Evolutionary conservation across 805 yeast genomes (phyloP).

Genomic region (Hyphopichia homilentoma): DNA sequence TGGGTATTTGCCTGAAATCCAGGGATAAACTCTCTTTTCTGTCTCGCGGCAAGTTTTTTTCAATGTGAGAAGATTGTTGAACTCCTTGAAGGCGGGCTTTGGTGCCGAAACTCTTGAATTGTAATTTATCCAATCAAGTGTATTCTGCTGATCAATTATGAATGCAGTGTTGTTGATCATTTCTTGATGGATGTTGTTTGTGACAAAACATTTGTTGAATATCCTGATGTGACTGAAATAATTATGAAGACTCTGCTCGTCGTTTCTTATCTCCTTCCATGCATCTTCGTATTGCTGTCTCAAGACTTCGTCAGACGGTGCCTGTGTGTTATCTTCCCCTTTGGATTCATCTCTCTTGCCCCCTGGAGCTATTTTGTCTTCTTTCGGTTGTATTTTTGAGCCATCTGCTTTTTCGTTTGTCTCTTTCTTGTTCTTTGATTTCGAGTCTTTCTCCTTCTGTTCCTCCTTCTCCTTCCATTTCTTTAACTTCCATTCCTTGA

Average conservation of each 20-base stretch:
- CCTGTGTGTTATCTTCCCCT: background rate
- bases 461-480: slow-evolving; percentile 7
- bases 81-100: background rate
- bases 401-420: slow-evolving; percentile 7
- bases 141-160: slow-evolving; percentile 4
- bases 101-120: slow-evolving; percentile 4
- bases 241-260: slow-evolving; percentile 21
- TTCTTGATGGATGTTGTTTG: slow-evolving; percentile 1
- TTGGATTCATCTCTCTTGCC: slow-evolving; percentile 7
- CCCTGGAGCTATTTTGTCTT: too few species aligned
- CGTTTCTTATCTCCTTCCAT: slow-evolving; percentile 13
- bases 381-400: slow-evolving; percentile 7
- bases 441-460: slow-evolving; percentile 1
- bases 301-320: slow-evolving; percentile 4
- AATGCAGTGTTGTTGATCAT: slow-evolving; percentile 2
- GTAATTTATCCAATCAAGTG: slow-evolving; percentile 3
- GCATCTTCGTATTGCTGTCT: slow-evolving; percentile 4
- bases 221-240: slow-evolving; percentile 19
- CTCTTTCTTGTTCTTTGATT: slow-evolving; percentile 6
- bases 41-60: slow-evolving; percentile 7
- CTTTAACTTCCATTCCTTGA: slow-evolving; percentile 5
- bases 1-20: slow-evolving; percentile 21
- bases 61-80: background rate
- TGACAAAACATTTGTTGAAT: slow-evolving; percentile 20
- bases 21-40: slow-evolving; percentile 17